Evolutionary conservation across 192 early-diverging fungal genomes (phyloP), one percentile per base, ranked within the genome.

Genomic region (Anaeromyces robustus): DNA sequence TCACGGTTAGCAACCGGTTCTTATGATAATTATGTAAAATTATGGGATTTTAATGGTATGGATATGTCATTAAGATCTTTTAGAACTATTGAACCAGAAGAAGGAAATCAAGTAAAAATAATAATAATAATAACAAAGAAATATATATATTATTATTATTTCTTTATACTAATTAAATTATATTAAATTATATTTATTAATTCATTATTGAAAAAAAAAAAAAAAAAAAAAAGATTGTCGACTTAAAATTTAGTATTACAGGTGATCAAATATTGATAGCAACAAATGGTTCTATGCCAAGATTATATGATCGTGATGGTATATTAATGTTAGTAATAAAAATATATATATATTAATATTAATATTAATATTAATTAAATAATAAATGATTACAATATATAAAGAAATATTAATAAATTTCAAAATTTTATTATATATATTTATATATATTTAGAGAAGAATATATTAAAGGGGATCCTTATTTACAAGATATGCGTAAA

Each of bases 1-100:
- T 86, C 91, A n/a, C 82, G 92, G 18, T 84, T 97, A 0, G 87
- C 92, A 28, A 92, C 93, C 13, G 96, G 95, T 80, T 88, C 93
- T 26, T 92, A 94, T 79, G 95, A 95, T 80, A 92, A 94, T 43
- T 89, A 89, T 77, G 82, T 97, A 37, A 93, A 93, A 77, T 85
- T 99, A 41, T 99, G 96, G 96, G 95, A 96, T 85, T 99, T 99
- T 87, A 87, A 92, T 34, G 92, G 91, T 17, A 97, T 96, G 96
- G 91, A 95, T 83, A 85, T 89, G 11, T 83, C 86, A 2, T 90
- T 93, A 77, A 86, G 89, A 80, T 91, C 96, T 12, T 96, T 94
- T 82, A 86, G 94, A 68, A 92, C 92, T 5, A 84, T 97, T 52
- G 92, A 95, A 78, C 93, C 96, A 1, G 90, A 87, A 80, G 91